Evolutionary conservation across 768 basidiomycete species (phyloP).

Genomic region (Dioszegia aurantiaca): DNA sequence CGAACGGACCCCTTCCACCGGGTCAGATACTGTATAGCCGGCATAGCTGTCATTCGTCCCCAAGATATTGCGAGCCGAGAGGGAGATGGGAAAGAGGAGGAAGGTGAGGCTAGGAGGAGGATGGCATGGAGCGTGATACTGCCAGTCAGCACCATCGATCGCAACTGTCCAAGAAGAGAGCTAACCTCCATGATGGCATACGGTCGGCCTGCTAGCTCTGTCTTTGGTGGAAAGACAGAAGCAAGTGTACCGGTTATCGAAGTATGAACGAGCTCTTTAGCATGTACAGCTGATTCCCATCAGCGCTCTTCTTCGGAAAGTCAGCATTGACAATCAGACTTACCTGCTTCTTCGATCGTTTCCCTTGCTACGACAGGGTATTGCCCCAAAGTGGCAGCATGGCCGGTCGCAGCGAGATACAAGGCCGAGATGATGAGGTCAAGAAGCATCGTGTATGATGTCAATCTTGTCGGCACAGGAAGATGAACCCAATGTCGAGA

Average conservation of each 20-base stretch:
- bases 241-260: slow-evolving; percentile 43
- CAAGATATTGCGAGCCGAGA: slow-evolving; percentile 43
- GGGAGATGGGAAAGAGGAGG: slow-evolving; percentile 46
- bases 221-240: not conserved
- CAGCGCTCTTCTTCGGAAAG: too few species aligned
- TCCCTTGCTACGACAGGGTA: slow-evolving; percentile 8
- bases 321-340: not conserved
- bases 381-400: not conserved
- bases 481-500: not conserved
- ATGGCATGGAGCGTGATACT: slow-evolving; percentile 49
- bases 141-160: not conserved
- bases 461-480: not conserved
- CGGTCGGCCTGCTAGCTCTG: slow-evolving; percentile 29
- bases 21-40: slow-evolving; percentile 43
- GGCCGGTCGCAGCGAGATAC: not conserved
- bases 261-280: slow-evolving; percentile 29
- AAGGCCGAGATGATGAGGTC: not conserved
- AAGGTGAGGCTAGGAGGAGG: slow-evolving; percentile 42
- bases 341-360: slow-evolving; percentile 28
- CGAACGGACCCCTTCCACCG: slow-evolving; percentile 24
- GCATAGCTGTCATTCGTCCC: slow-evolving; percentile 24
- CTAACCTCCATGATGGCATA: slow-evolving; percentile 49
- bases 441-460: not conserved
- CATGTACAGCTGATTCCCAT: slow-evolving; percentile 21
- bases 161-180: not conserved